Base-by-base conservation (phyloP, 2,329 filamentous ascomycete species). In the Diplodia intermedia region DNA sequence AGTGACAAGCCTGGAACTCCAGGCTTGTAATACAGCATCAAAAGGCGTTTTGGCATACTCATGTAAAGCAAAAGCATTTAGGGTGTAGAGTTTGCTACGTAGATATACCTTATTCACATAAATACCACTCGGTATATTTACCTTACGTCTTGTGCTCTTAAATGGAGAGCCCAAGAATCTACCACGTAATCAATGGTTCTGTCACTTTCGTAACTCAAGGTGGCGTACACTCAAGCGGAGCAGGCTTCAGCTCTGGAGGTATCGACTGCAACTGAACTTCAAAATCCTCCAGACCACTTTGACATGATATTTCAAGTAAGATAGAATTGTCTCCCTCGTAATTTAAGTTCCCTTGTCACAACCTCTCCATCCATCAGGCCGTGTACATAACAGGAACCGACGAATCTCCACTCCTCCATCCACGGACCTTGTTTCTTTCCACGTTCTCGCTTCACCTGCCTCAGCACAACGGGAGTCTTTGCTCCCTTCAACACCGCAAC, bases 291-390 rank as follows among this genome's bases (percentile, higher is more conserved):
- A 26, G 26, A 26, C 4, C 26, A 26, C 4, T 26, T 33, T 33
- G 31, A 33, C 8, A 33, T 33, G 7, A 4, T 38, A 12, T 38
- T 11, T 38, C 4, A 38, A 4, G 3, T 12, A 4, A 38, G 2
- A 38, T 12, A 12, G 36, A 38, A 38, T 4, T 38, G 36, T 38
- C 11, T 12, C 36, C 9, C 9, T 38, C 1, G 3, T 3, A 9
- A 12, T 8, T 12, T 11, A 12, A 4, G 9, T 38, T 11, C 53
- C 29, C 18, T 36, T 31, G 4, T 31, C 53, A 55, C 18, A 18
- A 29, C 31, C 55, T 63, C 47, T 12, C 66, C 66, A 43, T 68
- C 66, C 66, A 68, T 68, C 36, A 68, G 23, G 0, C 33, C 47
- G 55, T 68, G 56, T 31, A 65, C 49, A 26, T 63, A 68, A 5